Conservation (phyloP, 164 flowering plant species). For the Dillenia suffruticosa region DNA sequence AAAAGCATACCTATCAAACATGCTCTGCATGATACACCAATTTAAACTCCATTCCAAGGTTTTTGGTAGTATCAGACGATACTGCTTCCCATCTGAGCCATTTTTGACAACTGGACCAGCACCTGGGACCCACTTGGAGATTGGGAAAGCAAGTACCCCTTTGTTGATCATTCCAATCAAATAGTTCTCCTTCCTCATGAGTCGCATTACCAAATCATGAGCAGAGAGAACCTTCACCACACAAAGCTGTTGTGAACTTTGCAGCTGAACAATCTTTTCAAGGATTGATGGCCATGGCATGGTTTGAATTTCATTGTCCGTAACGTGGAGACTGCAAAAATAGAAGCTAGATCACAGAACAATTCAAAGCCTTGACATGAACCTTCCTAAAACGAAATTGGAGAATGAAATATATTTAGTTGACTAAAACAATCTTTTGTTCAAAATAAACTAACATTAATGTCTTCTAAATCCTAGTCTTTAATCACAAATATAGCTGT, state of each 20-base stretch:
- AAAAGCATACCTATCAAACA: conserved; percentile 84
- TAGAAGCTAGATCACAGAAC: neutral
- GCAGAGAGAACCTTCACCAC: conserved; percentile 90
- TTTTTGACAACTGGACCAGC: conserved; percentile 71
- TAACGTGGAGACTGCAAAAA: conserved; percentile 75
- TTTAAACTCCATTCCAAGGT: conserved; percentile 96
- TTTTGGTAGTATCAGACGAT: conserved; percentile 67
- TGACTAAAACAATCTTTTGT: too few species aligned
- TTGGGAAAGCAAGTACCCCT: conserved; percentile 90
- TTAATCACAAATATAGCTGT: too few species aligned
- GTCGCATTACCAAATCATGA: conserved; percentile 91
- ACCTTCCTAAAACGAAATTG: too few species aligned
- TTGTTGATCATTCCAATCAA: conserved; percentile 97
- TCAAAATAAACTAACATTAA: too few species aligned
- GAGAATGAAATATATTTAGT: neutral
- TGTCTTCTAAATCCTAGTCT: too few species aligned
- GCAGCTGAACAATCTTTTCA: conserved; percentile 78
- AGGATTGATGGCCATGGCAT: conserved; percentile 89
- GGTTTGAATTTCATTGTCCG: conserved; percentile 87
- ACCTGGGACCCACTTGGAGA: conserved; percentile 87
- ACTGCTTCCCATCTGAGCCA: conserved; percentile 44
- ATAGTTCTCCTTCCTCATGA: conserved; percentile 98
- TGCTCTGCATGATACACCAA: conserved; percentile 97
- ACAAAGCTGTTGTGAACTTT: conserved; percentile 72
- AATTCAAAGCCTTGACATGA: too few species aligned